phyloP scores from a whole-genome alignment of 352 stramenopile species.

The Peronospora belbahrii region DNA sequence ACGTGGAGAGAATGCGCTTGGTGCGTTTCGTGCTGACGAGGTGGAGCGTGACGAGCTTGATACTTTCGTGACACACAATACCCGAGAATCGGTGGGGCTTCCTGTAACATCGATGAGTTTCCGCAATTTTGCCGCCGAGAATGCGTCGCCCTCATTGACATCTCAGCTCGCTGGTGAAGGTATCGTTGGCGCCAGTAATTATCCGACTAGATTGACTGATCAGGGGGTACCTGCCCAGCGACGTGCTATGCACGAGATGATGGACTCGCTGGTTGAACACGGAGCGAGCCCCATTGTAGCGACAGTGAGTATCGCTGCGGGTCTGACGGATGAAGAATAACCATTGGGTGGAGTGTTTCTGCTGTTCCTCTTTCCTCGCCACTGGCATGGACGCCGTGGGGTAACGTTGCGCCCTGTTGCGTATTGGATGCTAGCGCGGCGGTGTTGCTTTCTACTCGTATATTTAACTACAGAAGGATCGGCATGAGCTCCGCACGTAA shows the following conservation, averaged over 20 bases:
- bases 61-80: conserved; percentile 19
- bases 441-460: conserved; percentile 31
- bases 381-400: conserved; percentile 7
- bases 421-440: conserved; percentile 8
- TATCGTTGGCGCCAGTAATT: neutral
- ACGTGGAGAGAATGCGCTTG: conserved; percentile 5
- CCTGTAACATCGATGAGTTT: conserved; percentile 17
- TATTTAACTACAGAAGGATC: conserved; percentile 34
- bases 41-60: conserved; percentile 15
- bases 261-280: conserved; percentile 23
- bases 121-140: conserved; percentile 23
- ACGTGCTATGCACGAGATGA: conserved; percentile 26
- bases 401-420: conserved; percentile 2
- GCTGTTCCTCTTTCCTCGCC: conserved; percentile 12
- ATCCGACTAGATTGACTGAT: conserved; percentile 2
- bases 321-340: conserved; percentile 18
- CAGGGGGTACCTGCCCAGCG: conserved; percentile 6
- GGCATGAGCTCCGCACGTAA: conserved; percentile 18
- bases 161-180: conserved; percentile 22
- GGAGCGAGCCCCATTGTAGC: conserved; percentile 18
- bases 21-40: conserved; percentile 15
- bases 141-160: conserved; percentile 26
- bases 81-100: conserved; percentile 14
- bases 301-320: conserved; percentile 5
- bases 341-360: conserved; percentile 11